Evolutionary conservation across 2,329 filamentous ascomycete species (phyloP).

Genomic region (Fusarium piperis): DNA sequence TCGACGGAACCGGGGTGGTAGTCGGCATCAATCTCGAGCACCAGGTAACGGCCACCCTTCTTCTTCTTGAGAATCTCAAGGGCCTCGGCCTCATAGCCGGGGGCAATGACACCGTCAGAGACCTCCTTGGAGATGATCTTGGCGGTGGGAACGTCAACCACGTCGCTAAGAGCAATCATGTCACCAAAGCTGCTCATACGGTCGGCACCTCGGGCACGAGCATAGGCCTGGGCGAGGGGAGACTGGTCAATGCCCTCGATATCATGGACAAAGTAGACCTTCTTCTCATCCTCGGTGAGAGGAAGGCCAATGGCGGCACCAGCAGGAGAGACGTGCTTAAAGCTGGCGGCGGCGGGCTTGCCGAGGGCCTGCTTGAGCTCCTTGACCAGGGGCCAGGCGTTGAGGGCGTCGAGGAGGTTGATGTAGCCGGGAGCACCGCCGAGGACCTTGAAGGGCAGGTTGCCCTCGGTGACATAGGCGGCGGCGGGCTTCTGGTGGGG

Average conservation of each 20-base stretch:
- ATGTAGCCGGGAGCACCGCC: conserved; percentile 93
- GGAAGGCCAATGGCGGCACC: conserved; percentile 94
- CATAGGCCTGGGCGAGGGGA: conserved; percentile 90
- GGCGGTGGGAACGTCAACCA: conserved; percentile 91
- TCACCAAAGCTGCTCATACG: conserved; percentile 99
- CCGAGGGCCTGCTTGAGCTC: conserved; percentile 91
- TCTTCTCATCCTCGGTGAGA: conserved; percentile 86
- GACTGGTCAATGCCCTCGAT: conserved; percentile 90
- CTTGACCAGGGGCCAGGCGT: conserved; percentile 96
- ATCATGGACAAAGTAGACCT: conserved; percentile 98
- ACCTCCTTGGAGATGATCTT: conserved; percentile 99
- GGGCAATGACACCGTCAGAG: conserved; percentile 94
- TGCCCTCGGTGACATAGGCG: conserved; percentile 77
- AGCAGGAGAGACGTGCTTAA: conserved; percentile 98
- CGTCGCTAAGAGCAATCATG: conserved; percentile 90
- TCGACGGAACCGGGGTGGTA: conserved; percentile 86
- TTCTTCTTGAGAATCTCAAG: conserved; percentile 95
- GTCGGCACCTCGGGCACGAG: conserved; percentile 93
- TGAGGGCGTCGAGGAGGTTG: conserved; percentile 95
- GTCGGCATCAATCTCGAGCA: conserved; percentile 91
- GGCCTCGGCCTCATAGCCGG: conserved; percentile 84
- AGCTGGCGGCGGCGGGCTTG: conserved; percentile 91
- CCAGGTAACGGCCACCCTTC: conserved; percentile 96
- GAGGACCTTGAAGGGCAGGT: conserved; percentile 94
- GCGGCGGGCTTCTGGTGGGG: conserved; percentile 97